Evolutionary conservation across 352 stramenopile genomes (phyloP), one percentile per base, ranked within the genome.

Genomic region (Phytophthora colocasiae): DNA sequence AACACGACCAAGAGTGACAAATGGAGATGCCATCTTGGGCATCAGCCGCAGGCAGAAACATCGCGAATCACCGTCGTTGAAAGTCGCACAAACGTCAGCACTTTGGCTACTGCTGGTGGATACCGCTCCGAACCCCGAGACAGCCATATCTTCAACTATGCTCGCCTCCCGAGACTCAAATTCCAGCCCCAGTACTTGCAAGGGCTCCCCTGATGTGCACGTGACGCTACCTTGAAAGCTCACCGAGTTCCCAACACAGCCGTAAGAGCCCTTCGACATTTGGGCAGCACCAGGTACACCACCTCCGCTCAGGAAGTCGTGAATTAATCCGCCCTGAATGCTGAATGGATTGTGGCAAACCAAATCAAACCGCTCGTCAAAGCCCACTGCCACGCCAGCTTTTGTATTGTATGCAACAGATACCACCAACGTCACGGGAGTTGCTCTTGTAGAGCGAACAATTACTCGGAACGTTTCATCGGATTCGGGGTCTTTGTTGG

Each of bases 351-450:
- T 72, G 19, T 78, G 71, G 47, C 86, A 94, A 5, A 72, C 34
- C 5, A 94, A 48, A 24, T 91, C 77, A 48, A 88, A 92, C 3
- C 81, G 71, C 60, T 92, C 83, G 34, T 92, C 82, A 19, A 92
- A 65, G 26, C 73, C 78, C 15, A 92, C 83, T 40, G 78, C 62
- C 6, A 92, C 86, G 0, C 86, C 84, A 38, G 63, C 73, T 47
- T 89, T 92, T 22, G 83, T 94, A 4, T 76, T 71, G 50, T 94
- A 94, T 27, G 81, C 68, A 7, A 94, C 65, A 22, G 81, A 78
- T 5, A 91, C 75, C 7, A 63, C 44, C 1, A 94, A 45, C 19
- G 71, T 72, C 27, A 91, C 55, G 0, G 62, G 66, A 31, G 66
- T 72, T 9, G 82, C 75, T 47, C 67, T 76, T 24, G 64, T 69